Conservation (phyloP, 1,284 basidiomycete species). For the Ganoderma lucidum region DNA sequence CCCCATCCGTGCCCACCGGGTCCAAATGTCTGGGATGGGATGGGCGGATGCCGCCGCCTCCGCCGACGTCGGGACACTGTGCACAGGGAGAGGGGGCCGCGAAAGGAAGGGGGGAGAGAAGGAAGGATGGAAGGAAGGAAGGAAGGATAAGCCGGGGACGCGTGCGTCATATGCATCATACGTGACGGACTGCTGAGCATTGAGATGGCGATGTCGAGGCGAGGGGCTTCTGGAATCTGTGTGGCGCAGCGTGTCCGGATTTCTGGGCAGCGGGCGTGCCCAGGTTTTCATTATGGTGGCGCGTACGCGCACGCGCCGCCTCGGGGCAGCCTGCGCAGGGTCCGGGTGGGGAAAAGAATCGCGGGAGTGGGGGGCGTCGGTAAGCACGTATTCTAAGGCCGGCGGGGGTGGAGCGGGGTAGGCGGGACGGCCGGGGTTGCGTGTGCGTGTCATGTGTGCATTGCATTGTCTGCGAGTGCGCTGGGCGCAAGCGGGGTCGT, state of each 20-base stretch:
- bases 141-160: no score
- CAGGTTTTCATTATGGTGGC: background rate
- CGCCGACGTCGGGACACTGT: background rate
- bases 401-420: background rate
- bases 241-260: background rate
- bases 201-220: background rate
- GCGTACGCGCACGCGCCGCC: background rate
- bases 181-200: background rate
- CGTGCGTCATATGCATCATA: background rate
- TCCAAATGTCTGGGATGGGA: background rate
- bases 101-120: background rate
- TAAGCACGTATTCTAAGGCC: background rate
- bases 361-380: background rate
- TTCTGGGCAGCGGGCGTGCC: background rate
- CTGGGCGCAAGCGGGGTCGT: background rate
- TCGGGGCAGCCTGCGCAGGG: background rate
- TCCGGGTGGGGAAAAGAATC: background rate
- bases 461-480: background rate
- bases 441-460: background rate
- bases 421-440: background rate
- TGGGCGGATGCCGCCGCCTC: background rate
- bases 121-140: background rate
- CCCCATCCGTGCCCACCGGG: background rate
- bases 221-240: background rate
- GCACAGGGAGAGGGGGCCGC: background rate